Base-by-base conservation (phyloP, 257 asterid genomes). In the Fraxinus americana region DNA sequence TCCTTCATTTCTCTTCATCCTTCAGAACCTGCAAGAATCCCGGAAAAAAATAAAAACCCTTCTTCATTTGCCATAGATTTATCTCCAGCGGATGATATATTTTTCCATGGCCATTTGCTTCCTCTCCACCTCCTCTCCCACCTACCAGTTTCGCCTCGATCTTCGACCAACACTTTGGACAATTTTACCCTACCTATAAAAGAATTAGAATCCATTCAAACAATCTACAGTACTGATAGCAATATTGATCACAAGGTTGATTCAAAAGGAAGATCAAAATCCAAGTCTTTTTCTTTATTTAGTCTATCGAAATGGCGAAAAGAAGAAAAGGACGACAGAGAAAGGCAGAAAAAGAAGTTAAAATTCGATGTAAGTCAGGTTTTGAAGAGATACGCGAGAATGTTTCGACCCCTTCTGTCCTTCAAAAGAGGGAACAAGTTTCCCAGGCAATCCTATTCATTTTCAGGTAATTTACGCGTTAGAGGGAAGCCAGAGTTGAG, bases 31-130 rank as follows among this genome's bases (percentile, higher is more conserved):
- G 67, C 30, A 34, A 77, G 79, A 61, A 2, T 75, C 30, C 70
- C 82, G 1, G 85, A 81, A 4, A 82, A 78, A 52, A 68, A 7
- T 73, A 61, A 81, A 77, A 32, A 81, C 70, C 77, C 38, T 78
- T 80, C 89, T 77, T 87, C 93, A 4, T 75, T 74, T 59, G 89
- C 92, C 72, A 78, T 94, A 4, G 98, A 94, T 72, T 84, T 92
- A 77, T 87, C 99, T 59, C 99, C 99, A n/a, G 99, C 99, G 0
- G 99, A 92, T 52, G 97, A 95, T 0, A 95, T 95, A 71, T 95
- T 95, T 89, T 95, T 89, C 81, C 97, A 87, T 74, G 99, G 99
- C 76, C 99, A 93, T 87, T 74, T 95, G 17, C 96, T 95, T 8
- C 99, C 99, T 74, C 96, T 95, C 82, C 99, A 91, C 78, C 91